Evolutionary conservation across 2,329 filamentous ascomycete species (phyloP).

Genomic region (Pseudogymnoascus sp.): DNA sequence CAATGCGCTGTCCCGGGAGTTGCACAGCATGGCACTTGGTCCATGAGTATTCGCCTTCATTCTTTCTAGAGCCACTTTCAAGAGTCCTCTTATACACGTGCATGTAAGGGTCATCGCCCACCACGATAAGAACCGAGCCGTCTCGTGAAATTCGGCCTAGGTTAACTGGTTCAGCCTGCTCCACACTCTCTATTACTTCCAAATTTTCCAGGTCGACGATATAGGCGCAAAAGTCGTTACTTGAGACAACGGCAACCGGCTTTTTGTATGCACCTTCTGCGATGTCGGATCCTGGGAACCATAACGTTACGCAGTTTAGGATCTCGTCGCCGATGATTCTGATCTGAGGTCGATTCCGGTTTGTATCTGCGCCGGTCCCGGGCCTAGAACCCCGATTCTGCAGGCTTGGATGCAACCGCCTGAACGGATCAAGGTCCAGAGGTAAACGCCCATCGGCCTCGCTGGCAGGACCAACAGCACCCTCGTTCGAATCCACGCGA

Average conservation of each 20-base stretch:
- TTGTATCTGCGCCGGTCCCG: neutral
- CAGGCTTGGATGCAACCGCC: slow-evolving; percentile 14
- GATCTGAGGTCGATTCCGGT: slow-evolving; percentile 31
- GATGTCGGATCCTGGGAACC: slow-evolving; percentile 38
- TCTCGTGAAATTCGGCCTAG: slow-evolving; percentile 90
- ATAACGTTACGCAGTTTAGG: slow-evolving; percentile 60
- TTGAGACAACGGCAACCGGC: slow-evolving; percentile 65
- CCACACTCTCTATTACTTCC: slow-evolving; percentile 60
- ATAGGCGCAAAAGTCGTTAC: slow-evolving; percentile 85
- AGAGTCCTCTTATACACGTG: slow-evolving; percentile 64
- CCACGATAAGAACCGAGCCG: slow-evolving; percentile 68
- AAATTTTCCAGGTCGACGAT: slow-evolving; percentile 69
- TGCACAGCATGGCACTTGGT: slow-evolving; percentile 42
- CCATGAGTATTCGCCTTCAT: slow-evolving; percentile 39
- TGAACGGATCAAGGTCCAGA: slow-evolving; percentile 36
- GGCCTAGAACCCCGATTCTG: neutral
- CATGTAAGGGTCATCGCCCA: slow-evolving; percentile 78
- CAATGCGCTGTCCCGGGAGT: slow-evolving; percentile 48
- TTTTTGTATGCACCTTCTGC: slow-evolving; percentile 37
- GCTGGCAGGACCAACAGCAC: slow-evolving; percentile 28
- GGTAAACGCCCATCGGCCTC: slow-evolving; percentile 39
- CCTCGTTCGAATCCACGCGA: slow-evolving; percentile 23
- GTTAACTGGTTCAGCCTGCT: slow-evolving; percentile 81
- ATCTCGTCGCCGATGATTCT: slow-evolving; percentile 50
- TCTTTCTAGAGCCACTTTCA: slow-evolving; percentile 17